Base-by-base conservation (phyloP, 352 stramenopile species). In the Pythium dissotocum region DNA sequence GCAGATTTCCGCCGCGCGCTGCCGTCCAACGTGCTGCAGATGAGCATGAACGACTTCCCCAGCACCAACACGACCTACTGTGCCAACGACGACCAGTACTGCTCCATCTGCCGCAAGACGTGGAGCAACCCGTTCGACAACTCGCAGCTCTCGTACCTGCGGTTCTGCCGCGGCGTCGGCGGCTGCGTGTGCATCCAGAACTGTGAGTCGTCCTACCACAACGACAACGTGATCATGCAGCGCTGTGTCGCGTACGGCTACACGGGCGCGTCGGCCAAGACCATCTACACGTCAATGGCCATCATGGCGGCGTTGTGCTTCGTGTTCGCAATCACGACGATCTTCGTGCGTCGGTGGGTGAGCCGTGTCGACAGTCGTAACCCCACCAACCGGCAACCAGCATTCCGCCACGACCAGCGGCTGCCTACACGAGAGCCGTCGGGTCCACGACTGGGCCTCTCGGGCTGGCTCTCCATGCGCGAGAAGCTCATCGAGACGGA, bases 401-500 rank as follows among this genome's bases (percentile, higher is more conserved):
- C 38, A 8, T 66, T 46, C 35, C 49, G 66, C 54, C 66, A 68
- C 32, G 52, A 63, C 32, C 16, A 60, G 26, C 66, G n/a, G 12
- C 60, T 72, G 14, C 44, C 60, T 12, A 53, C 53, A 24, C 60
- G 67, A 52, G 60, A 65, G 10, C 76, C 69, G 1, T 63, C 61
- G 6, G 78, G 80, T 8, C 78, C 77, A 30, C 75, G 72, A n/a
- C 71, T 88, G 21, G 71, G 66, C 30, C 72, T 88, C 30, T 71
- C 62, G 0, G 80, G 80, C 52, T 88, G 80, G 80, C 82, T 72
- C 46, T 83, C 80, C 28, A 76, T 86, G 60, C 74, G 75, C 9
- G 76, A 86, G 67, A 85, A 86, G 33, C 80, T 88, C 26, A 88
- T 88, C 42, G 69, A 83, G 44, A 65, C 58, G 0, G 73, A 79